Percentiles rank a stretch among this genome's conserved stretches.
phyloP scores from a whole-genome alignment of 2,329 filamentous ascomycete species.

The Aspergillus tamarii region DNA sequence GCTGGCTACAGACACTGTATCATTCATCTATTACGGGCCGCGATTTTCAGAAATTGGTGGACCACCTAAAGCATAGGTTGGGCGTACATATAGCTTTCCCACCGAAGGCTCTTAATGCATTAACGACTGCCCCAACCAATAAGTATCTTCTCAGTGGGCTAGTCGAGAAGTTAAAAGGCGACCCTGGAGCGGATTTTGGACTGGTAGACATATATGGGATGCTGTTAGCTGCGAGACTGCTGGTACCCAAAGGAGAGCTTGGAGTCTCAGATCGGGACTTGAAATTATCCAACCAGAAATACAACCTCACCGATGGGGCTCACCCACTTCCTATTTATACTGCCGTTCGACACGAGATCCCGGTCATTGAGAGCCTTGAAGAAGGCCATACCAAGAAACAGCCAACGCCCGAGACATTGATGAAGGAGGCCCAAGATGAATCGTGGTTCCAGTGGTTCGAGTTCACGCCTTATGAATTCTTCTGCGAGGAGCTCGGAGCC shows the following conservation, averaged over 20 bases:
- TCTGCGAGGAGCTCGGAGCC: slow-evolving; percentile 87
- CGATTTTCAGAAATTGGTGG: slow-evolving; percentile 70
- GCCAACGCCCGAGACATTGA: slow-evolving; percentile 38
- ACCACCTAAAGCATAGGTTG: slow-evolving; percentile 84
- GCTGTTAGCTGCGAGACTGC: slow-evolving; percentile 77
- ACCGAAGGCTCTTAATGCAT: slow-evolving; percentile 75
- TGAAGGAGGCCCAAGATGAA: slow-evolving; percentile 60
- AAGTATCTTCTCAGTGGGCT: slow-evolving; percentile 86
- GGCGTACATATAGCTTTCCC: slow-evolving; percentile 92
- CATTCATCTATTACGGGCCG: slow-evolving; percentile 76
- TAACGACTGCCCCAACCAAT: slow-evolving; percentile 89
- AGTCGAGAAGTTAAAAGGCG: slow-evolving; percentile 88
- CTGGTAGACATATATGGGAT: slow-evolving; percentile 93
- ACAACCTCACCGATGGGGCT: slow-evolving; percentile 74
- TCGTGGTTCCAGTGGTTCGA: slow-evolving; percentile 99
- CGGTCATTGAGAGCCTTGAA: slow-evolving; percentile 54
- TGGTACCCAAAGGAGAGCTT: slow-evolving; percentile 84
- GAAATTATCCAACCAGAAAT: slow-evolving; percentile 85
- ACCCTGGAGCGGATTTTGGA: slow-evolving; percentile 78
- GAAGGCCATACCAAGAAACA: slow-evolving; percentile 32
- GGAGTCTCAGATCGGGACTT: slow-evolving; percentile 77
- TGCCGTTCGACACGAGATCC: slow-evolving; percentile 93
- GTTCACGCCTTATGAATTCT: slow-evolving; percentile 91
- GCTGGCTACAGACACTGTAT: slow-evolving; percentile 90
- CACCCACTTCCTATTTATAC: slow-evolving; percentile 94